Evolutionary conservation across 371 early-diverging fungal genomes (phyloP).

Genomic region (Mucor indicus): DNA sequence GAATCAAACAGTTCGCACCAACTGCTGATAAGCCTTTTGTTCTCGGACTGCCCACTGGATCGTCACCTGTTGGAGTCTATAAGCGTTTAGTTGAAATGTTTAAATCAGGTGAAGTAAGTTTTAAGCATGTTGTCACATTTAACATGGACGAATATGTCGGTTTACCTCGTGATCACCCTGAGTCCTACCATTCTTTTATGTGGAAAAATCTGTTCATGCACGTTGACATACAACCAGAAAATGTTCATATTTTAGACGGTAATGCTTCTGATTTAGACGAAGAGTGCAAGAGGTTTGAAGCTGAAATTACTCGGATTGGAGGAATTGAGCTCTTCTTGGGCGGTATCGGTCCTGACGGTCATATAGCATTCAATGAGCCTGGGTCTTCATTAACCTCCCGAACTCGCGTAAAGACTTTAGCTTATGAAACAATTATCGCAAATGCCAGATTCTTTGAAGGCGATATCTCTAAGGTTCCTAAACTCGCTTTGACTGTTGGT

Average conservation of each 20-base stretch:
- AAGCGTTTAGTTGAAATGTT: constrained; percentile 45
- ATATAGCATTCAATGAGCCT: constrained; percentile 91
- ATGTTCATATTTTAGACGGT: constrained; percentile 80
- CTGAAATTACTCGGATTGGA: constrained; percentile 69
- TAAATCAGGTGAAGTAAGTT: constrained; percentile 53
- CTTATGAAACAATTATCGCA: constrained; percentile 85
- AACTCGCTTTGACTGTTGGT: constrained; percentile 84
- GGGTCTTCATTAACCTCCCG: constrained; percentile 79
- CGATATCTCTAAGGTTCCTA: constrained; percentile 83
- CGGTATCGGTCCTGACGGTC: constrained; percentile 84
- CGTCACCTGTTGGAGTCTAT: constrained; percentile 76
- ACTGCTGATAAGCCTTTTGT: constrained; percentile 75
- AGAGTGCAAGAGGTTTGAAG: constrained; percentile 77
- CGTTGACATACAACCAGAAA: constrained; percentile 73
- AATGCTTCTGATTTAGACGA: constrained; percentile 75
- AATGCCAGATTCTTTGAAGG: constrained; percentile 86
- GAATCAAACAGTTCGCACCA: constrained; percentile 78
- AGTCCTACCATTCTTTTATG: constrained; percentile 88
- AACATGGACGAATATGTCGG: constrained; percentile 66
- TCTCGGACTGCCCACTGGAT: constrained; percentile 81
- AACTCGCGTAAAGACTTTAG: constrained; percentile 83
- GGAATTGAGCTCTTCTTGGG: constrained; percentile 38
- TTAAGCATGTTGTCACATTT: constrained; percentile 61
- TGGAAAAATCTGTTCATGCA: constrained; percentile 82
- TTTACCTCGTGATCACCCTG: constrained; percentile 70